Conservation (phyloP, 805 yeast species). For the Danielia reshetovae region DNA sequence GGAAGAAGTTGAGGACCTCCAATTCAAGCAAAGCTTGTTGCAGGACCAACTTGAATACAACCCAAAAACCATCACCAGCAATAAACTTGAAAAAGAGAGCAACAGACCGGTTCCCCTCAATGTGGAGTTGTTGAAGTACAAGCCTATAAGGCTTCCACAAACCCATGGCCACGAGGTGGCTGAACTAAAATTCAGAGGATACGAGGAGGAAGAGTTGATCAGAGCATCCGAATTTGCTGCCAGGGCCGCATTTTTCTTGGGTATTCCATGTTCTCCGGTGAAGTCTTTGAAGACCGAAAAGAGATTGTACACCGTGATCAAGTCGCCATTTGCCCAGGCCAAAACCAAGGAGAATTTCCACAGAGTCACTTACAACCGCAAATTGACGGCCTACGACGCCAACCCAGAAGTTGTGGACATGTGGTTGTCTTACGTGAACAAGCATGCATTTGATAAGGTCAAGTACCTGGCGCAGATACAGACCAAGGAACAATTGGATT, state of each 20-base stretch:
- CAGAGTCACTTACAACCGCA: slow-evolving; percentile 76
- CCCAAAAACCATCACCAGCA: slow-evolving; percentile 27
- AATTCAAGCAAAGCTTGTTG: slow-evolving; percentile 26
- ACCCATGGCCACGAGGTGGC: slow-evolving; percentile 76
- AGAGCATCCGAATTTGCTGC: slow-evolving; percentile 81
- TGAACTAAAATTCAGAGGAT: slow-evolving; percentile 69
- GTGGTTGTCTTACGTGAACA: slow-evolving; percentile 72
- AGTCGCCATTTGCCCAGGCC: slow-evolving; percentile 91
- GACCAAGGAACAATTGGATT: slow-evolving; percentile 39
- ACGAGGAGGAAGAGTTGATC: slow-evolving; percentile 64
- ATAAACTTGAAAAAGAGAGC: slow-evolving; percentile 18
- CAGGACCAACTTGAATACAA: slow-evolving; percentile 23
- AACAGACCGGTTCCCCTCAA: slow-evolving; percentile 72
- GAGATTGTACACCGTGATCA: slow-evolving; percentile 90
- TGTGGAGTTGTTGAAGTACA: slow-evolving; percentile 75
- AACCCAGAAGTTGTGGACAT: slow-evolving; percentile 80
- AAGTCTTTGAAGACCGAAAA: slow-evolving; percentile 63
- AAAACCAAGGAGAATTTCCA: slow-evolving; percentile 92
- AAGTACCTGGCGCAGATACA: slow-evolving; percentile 70
- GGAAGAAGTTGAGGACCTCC: slow-evolving; percentile 23
- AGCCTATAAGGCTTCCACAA: slow-evolving; percentile 67
- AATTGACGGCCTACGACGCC: slow-evolving; percentile 76
- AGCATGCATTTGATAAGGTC: slow-evolving; percentile 76
- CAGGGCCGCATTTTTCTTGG: slow-evolving; percentile 86
- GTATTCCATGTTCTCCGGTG: slow-evolving; percentile 80